Conservation (phyloP, 2,329 filamentous ascomycete species). For the Balansia obtecta region DNA sequence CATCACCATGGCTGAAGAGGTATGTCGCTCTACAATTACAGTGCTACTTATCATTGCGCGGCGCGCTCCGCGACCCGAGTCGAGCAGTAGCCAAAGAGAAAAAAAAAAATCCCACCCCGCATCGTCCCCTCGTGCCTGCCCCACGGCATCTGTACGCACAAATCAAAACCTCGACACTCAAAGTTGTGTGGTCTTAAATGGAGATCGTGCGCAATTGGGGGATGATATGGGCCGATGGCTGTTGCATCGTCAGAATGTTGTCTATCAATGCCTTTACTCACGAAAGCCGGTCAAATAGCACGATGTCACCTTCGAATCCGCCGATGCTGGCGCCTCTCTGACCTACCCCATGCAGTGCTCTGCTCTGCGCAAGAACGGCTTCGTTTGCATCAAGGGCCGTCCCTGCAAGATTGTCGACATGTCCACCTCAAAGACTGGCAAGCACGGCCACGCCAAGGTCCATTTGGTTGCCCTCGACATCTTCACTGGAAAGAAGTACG, state of each 20-base stretch:
- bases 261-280: slow-evolving; percentile 7
- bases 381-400: slow-evolving; percentile 96
- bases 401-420: slow-evolving; percentile 99
- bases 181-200: not conserved
- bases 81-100: slow-evolving; percentile 19
- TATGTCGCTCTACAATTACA: slow-evolving; percentile 23
- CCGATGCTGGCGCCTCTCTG: slow-evolving; percentile 87
- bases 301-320: slow-evolving; percentile 71
- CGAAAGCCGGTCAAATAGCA: slow-evolving; percentile 33
- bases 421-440: slow-evolving; percentile 99
- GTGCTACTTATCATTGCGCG: slow-evolving; percentile 9
- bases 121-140: slow-evolving; percentile 24
- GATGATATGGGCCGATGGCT: not conserved
- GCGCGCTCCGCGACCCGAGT: slow-evolving; percentile 15
- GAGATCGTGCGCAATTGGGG: not conserved
- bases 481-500: slow-evolving; percentile 99
- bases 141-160: slow-evolving; percentile 16
- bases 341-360: slow-evolving; percentile 99
- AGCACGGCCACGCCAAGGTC: slow-evolving; percentile 99
- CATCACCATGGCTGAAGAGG: slow-evolving; percentile 48
- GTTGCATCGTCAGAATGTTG: not conserved
- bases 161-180: slow-evolving; percentile 6
- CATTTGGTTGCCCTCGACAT: slow-evolving; percentile 97
- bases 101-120: slow-evolving; percentile 32
- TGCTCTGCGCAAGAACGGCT: slow-evolving; percentile 97